phyloP scores from a whole-genome alignment of 208 protist genomes.

The Vickermania ingenoplastis region DNA sequence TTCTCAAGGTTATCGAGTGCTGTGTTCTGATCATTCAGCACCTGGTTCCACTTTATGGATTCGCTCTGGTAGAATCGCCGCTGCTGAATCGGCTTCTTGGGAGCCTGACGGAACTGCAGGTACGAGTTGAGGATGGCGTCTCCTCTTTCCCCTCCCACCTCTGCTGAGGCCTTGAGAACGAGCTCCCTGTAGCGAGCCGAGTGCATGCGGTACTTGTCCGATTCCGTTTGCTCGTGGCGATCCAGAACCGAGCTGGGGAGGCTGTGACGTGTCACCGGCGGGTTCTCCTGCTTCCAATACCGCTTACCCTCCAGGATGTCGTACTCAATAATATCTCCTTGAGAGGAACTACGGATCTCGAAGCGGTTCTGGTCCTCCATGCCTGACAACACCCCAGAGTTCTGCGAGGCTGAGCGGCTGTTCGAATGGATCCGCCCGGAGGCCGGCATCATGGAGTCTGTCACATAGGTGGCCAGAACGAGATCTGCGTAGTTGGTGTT shows the following conservation, averaged over 20 bases:
- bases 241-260: constrained; percentile 38
- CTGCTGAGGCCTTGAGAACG: constrained; percentile 12
- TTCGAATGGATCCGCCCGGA: neutral
- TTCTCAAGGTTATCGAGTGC: neutral
- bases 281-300: constrained; percentile 1
- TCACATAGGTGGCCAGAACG: neutral
- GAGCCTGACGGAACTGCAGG: neutral
- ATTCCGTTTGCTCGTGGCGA: constrained; percentile 19
- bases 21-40: neutral
- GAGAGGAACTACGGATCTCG: neutral
- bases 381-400: neutral
- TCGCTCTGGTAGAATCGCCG: neutral
- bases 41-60: neutral
- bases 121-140: constrained; percentile 11
- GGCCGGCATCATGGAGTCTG: neutral
- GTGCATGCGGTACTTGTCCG: constrained; percentile 27
- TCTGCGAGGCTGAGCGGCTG: neutral
- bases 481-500: neutral
- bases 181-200: constrained; percentile 25
- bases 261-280: neutral
- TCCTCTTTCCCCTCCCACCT: constrained; percentile 12
- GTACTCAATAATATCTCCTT: neutral
- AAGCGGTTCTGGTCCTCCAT: neutral
- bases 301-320: neutral
- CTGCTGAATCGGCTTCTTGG: constrained; percentile 1